Evolutionary conservation across 176 grass and related monocot species (phyloP).

Genomic region (Juncus effusus): DNA sequence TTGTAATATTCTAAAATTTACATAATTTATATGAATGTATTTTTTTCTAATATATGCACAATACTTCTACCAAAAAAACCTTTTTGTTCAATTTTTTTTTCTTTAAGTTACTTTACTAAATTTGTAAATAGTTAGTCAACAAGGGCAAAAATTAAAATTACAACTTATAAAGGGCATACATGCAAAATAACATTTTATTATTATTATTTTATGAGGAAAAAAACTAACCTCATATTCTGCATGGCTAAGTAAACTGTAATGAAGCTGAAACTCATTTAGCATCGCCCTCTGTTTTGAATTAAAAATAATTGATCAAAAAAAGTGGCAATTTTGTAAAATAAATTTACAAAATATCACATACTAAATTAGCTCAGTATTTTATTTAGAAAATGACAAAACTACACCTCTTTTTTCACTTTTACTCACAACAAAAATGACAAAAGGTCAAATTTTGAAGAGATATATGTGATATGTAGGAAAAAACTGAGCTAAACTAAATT

Average conservation of each 20-base stretch:
- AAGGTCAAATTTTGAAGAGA: no score
- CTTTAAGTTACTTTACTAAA: no score
- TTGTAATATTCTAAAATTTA: conserved; percentile 1
- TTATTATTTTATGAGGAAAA: neutral
- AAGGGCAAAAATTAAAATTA: conserved; percentile 3
- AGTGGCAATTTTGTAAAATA: conserved; percentile 3
- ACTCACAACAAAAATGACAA: no score
- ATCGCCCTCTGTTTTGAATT: conserved; percentile 57
- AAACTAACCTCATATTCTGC: conserved; percentile 72
- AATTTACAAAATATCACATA: neutral
- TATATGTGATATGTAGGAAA: no score
- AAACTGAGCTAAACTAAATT: no score
- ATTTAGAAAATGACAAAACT: no score
- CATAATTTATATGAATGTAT: no score
- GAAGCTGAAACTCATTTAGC: conserved; percentile 84
- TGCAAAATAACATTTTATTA: conserved; percentile 15
- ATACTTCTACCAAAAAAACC: no score
- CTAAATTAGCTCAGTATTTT: neutral
- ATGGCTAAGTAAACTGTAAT: conserved; percentile 74
- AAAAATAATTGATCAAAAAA: conserved; percentile 15
- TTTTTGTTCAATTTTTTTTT: no score
- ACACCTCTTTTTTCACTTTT: no score
- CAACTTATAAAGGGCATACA: neutral
- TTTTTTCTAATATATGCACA: no score
- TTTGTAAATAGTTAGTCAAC: no score